A percentile compares a stretch with the other conserved stretches of the same genome.
These are phyloP conservation scores for Auxenochlorella pyrenoidosa DNA, from an alignment of 139 green algal genomes.

Conservation along the genomic window DNA sequence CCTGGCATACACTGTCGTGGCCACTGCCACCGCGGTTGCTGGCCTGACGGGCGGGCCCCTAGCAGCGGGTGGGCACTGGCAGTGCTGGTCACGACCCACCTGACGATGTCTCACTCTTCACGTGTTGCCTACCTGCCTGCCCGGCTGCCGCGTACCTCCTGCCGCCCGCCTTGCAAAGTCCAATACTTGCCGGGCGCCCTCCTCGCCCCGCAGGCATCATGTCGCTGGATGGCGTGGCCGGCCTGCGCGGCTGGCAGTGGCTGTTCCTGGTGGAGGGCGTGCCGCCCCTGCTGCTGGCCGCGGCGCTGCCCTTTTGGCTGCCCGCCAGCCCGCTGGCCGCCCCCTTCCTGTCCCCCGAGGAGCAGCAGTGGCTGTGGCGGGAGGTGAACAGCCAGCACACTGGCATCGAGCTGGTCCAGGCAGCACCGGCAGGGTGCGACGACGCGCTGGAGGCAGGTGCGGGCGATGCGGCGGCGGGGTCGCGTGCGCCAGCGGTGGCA, in stretches of 20 bases:
- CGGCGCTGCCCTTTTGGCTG: slow-evolving; percentile 8
- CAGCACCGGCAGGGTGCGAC: background rate
- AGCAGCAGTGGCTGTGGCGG: slow-evolving; percentile 22
- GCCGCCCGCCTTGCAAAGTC: too few species aligned
- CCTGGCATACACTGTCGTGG: slow-evolving; percentile 26
- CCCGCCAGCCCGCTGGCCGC: slow-evolving; percentile 20
- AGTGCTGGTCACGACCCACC: too few species aligned
- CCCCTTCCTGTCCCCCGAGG: background rate
- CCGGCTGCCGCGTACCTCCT: too few species aligned
- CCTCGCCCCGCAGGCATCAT: background rate
- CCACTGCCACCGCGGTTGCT: slow-evolving; percentile 21
- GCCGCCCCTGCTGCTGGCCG: slow-evolving; percentile 7
- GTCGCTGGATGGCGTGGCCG: background rate
- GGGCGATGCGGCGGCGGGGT: background rate
- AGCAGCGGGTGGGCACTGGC: background rate
- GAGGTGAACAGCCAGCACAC: background rate
- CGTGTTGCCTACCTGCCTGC: too few species aligned
- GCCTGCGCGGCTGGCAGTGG: slow-evolving; percentile 29
- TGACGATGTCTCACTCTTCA: too few species aligned
- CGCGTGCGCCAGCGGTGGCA: background rate
- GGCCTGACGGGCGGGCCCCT: slow-evolving; percentile 19
- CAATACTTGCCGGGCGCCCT: too few species aligned
- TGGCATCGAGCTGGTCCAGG: slow-evolving; percentile 6
- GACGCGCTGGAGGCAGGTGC: background rate
- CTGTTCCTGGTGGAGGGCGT: slow-evolving; percentile 38